Evolutionary conservation across 1,139 yeast species (phyloP).

Genomic region (Debaryomyces fabryi): DNA sequence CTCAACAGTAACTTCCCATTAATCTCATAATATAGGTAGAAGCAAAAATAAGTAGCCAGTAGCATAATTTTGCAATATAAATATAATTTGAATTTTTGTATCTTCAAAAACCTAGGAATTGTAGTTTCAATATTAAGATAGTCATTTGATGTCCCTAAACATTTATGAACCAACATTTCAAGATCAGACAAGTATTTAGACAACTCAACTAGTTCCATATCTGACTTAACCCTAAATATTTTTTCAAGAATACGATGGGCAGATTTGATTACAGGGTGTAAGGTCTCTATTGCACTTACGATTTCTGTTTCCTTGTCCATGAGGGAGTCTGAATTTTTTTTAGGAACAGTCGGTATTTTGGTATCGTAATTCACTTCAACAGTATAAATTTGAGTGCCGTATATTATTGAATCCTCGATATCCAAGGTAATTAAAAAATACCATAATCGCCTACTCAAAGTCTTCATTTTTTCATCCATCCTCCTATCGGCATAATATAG

Average conservation of each 20-base stretch:
- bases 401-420: conserved; percentile 15
- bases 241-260: too few species aligned
- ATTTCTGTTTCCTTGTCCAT: too few species aligned
- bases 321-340: neutral
- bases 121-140: neutral
- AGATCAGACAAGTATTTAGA: neutral
- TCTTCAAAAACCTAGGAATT: conserved; percentile 5
- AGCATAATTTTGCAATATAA: conserved; percentile 15
- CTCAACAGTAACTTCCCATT: conserved; percentile 17
- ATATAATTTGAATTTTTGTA: conserved; percentile 10
- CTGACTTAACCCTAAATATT: neutral
- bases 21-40: conserved; percentile 20
- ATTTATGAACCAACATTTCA: neutral
- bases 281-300: too few species aligned
- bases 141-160: neutral
- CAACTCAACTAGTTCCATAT: too few species aligned
- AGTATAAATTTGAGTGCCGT: conserved; percentile 19
- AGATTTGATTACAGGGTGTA: neutral
- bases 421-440: conserved; percentile 19
- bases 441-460: conserved; percentile 23
- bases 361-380: conserved; percentile 20
- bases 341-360: conserved; percentile 16
- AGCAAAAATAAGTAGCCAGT: conserved; percentile 19
- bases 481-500: conserved; percentile 2
- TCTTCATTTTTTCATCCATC: conserved; percentile 14